Conservation (phyloP, 208 protist genomes). For the Wallacemonas sp. region DNA sequence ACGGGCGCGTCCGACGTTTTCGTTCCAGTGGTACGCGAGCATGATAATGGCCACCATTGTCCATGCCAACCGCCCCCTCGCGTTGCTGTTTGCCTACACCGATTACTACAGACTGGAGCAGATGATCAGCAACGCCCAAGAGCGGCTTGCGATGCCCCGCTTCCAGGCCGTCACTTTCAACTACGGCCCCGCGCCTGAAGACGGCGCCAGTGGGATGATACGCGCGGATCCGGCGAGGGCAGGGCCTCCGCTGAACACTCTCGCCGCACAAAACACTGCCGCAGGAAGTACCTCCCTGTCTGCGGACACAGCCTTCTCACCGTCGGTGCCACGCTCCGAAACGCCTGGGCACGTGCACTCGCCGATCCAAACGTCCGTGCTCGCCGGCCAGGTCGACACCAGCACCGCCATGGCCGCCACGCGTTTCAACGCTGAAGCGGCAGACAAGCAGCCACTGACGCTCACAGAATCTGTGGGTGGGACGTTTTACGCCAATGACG, state of each 20-base stretch:
- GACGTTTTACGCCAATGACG: slow-evolving; percentile 6
- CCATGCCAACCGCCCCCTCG: neutral
- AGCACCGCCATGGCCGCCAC: neutral
- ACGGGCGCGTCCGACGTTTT: neutral
- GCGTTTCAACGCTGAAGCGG: neutral
- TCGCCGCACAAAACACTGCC: too few species aligned
- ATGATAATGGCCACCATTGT: slow-evolving; percentile 9
- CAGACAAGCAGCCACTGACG: neutral
- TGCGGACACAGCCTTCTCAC: slow-evolving; percentile 11
- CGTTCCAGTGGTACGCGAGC: neutral
- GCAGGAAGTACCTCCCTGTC: neutral
- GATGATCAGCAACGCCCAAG: slow-evolving; percentile 1
- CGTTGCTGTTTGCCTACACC: slow-evolving; percentile 1
- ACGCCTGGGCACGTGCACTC: slow-evolving; percentile 3
- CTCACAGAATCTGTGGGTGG: neutral
- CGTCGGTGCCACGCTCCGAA: neutral
- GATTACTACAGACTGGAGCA: neutral
- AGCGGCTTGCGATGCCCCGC: neutral
- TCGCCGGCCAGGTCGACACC: too few species aligned
- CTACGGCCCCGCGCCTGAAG: neutral
- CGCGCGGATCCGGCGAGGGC: too few species aligned
- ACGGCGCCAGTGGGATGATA: too few species aligned
- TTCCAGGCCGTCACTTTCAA: neutral
- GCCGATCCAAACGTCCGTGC: neutral
- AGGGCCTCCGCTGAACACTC: too few species aligned